These are phyloP conservation scores for Graphiopsis chlorocephala DNA, from an alignment of 2,329 filamentous ascomycete species.

Conservation along the genomic window DNA sequence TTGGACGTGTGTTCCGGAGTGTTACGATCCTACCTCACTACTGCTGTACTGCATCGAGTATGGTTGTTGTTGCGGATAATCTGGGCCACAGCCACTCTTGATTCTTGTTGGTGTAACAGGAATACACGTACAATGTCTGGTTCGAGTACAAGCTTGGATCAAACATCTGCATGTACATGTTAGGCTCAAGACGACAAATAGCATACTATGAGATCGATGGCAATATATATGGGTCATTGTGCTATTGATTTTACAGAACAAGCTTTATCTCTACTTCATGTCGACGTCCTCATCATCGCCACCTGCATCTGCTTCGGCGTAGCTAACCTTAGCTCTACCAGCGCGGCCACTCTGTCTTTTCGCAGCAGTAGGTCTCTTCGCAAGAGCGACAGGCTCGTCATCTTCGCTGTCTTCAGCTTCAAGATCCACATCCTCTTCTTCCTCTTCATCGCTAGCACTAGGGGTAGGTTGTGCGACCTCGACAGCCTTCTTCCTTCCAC, in stretches of 20 bases:
- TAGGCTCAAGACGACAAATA: not conserved
- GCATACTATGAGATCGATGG: not conserved
- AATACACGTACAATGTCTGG: too few species aligned
- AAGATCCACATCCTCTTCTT: constrained; percentile 34
- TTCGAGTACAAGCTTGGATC: too few species aligned
- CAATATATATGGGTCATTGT: not conserved
- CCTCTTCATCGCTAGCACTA: constrained; percentile 36
- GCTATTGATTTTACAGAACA: not conserved
- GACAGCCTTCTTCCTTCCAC: constrained; percentile 17
- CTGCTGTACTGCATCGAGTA: not conserved
- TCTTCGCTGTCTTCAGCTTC: constrained; percentile 40
- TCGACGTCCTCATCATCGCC: constrained; percentile 14
- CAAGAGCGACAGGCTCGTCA: constrained; percentile 20
- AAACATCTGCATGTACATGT: too few species aligned
- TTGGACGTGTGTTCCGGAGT: not conserved
- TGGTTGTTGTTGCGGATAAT: too few species aligned
- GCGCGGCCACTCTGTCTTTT: constrained; percentile 20
- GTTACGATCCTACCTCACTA: not conserved
- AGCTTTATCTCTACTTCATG: not conserved
- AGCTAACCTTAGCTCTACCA: constrained; percentile 24
- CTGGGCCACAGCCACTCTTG: too few species aligned
- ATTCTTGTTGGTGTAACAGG: too few species aligned
- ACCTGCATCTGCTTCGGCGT: constrained; percentile 23
- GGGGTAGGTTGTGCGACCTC: constrained; percentile 37
- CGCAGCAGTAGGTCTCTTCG: constrained; percentile 16